Conservation (phyloP, 495 filamentous ascomycete species). For the Podospora comata region DNA sequence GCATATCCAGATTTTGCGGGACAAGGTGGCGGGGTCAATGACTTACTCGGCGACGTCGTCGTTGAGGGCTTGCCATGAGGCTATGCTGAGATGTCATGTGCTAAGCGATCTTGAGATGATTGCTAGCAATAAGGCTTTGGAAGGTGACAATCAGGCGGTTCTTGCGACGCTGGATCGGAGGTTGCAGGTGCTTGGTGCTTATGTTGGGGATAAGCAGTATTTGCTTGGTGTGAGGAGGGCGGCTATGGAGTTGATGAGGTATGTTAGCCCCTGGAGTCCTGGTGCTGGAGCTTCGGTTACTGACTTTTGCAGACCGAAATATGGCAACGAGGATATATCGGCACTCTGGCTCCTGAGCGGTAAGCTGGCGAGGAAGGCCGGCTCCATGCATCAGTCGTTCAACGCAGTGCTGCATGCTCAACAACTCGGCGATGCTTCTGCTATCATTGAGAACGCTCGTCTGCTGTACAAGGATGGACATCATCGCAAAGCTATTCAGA, state of each 20-base stretch:
- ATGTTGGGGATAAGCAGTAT: constrained; percentile 88
- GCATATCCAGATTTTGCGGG: constrained; percentile 61
- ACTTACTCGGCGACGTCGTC: constrained; percentile 72
- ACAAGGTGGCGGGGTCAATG: constrained; percentile 67
- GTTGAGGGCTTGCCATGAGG: constrained; percentile 74
- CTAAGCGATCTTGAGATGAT: constrained; percentile 85
- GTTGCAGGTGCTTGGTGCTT: constrained; percentile 79
- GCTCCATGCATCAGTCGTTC: constrained; percentile 79
- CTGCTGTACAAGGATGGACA: constrained; percentile 94
- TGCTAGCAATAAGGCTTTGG: constrained; percentile 45
- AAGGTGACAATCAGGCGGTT: constrained; percentile 43
- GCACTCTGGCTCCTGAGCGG: constrained; percentile 83
- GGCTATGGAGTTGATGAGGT: constrained; percentile 72
- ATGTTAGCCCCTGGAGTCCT: constrained; percentile 25
- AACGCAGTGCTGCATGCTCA: constrained; percentile 89
- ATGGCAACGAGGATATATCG: constrained; percentile 66
- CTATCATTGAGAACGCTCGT: constrained; percentile 87
- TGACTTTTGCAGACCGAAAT: constrained; percentile 43
- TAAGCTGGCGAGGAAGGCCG: constrained; percentile 78
- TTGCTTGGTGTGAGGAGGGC: constrained; percentile 83
- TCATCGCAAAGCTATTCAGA: constrained; percentile 92
- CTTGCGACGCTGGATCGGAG: constrained; percentile 65
- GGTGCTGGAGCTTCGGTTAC: constrained; percentile 18
- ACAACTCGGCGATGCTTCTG: constrained; percentile 74
- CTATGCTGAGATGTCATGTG: constrained; percentile 78